Base-by-base conservation (phyloP, 345 rosid genomes). In the Hevea brasiliensis region DNA sequence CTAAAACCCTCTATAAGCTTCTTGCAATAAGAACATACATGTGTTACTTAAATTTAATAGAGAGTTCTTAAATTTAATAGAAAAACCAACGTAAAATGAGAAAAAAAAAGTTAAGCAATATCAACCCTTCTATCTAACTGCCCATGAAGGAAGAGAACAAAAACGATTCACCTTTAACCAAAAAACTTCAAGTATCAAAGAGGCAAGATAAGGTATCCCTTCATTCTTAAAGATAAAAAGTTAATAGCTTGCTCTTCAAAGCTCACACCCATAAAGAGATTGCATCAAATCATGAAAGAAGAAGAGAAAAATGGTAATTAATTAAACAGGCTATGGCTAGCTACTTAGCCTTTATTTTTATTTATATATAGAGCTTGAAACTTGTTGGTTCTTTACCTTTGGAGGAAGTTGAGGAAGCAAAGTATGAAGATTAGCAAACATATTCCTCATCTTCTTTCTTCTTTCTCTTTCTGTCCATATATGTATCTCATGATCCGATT, bases 371-470 rank as follows among this genome's bases (percentile, higher is more conserved):
- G 2, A 32, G 37, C 37, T 32, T 32, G 37, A 32, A 32, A 32
- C 37, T 32, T 32, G 37, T 32, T 32, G 37, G 37, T 32, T 2
- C 3, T 32, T 32, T 77, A 90, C 96, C 98, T 92, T 88, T 8
- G 88, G 82, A 78, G 96, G 88, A 58, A 92, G 89, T 40, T 85
- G 87, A 27, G 96, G 98, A 79, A 92, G 91, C 87, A 90, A 86
- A 65, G 81, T 86, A 70, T 90, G 92, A 68, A 92, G 89, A 64
- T 72, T 81, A 65, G 82, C 0, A 69, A 92, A 92, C 98, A 89
- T 87, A 78, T 81, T 81, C 62, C 89, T 89, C 96, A 88, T 90
- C 83, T 85, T 92, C 76, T 89, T 92, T 58, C 98, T 90, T 73
- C 96, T 81, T 40, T 92, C 93, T 80, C 96, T 84, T 44, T 92